Evolutionary conservation across 495 filamentous ascomycete genomes (phyloP).

Genomic region (Trichoderma virens): DNA sequence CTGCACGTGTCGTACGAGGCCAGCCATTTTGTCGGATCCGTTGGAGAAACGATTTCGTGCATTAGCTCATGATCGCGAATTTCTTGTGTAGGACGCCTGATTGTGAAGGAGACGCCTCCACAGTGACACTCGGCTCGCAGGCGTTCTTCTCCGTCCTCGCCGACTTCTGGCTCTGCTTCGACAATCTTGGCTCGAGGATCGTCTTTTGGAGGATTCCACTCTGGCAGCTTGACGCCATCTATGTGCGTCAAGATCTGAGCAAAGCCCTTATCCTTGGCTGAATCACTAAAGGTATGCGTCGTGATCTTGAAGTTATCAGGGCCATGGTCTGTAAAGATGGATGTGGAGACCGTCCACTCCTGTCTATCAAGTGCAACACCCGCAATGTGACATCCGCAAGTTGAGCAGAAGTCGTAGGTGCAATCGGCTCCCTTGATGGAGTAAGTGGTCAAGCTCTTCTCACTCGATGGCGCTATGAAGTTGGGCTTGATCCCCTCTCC

Average conservation of each 20-base stretch:
- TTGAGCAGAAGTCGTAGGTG: conserved; percentile 58
- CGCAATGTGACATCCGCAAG: conserved; percentile 58
- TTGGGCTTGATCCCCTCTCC: conserved; percentile 23
- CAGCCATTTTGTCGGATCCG: conserved; percentile 38
- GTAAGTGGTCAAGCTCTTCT: conserved; percentile 44
- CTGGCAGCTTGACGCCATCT: conserved; percentile 25
- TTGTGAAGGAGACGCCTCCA: conserved; percentile 36
- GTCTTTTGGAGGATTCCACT: conserved; percentile 19
- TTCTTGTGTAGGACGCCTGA: conserved; percentile 26
- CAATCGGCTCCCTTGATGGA: conserved; percentile 34
- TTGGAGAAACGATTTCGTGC: conserved; percentile 14
- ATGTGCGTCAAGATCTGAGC: conserved; percentile 35
- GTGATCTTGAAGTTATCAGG: conserved; percentile 32
- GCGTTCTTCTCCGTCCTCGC: conserved; percentile 17
- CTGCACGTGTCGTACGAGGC: conserved; percentile 53
- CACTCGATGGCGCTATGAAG: conserved; percentile 26
- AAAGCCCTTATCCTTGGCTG: conserved; percentile 24
- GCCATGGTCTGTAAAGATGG: conserved; percentile 23
- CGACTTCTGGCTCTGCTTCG: conserved; percentile 14
- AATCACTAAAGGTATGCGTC: conserved; percentile 30
- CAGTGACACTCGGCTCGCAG: conserved; percentile 35
- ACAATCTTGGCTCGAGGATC: background rate
- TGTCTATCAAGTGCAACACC: conserved; percentile 32
- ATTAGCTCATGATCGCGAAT: conserved; percentile 9
- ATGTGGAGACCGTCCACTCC: conserved; percentile 25